These are phyloP conservation scores for Coemansia sp. DNA, from an alignment of 192 early-diverging fungal genomes.

Conservation along the genomic window DNA sequence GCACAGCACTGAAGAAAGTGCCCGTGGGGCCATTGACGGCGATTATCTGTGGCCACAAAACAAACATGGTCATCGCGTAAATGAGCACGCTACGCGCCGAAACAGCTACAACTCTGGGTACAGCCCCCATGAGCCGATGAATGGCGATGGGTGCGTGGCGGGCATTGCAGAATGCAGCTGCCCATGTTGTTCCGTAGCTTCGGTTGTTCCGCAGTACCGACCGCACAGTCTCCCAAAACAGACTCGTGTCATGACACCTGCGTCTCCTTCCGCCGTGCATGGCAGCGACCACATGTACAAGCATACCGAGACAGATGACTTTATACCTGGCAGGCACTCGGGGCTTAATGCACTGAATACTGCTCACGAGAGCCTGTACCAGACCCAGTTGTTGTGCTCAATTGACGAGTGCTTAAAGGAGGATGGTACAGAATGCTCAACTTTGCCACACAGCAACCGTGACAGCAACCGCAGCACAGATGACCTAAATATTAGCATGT, in stretches of 20 bases:
- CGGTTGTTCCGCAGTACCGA: conserved; percentile 7
- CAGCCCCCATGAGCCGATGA: conserved; percentile 6
- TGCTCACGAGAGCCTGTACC: neutral
- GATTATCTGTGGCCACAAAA: conserved; percentile 6
- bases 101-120: conserved; percentile 6
- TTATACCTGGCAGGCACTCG: neutral
- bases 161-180: conserved; percentile 8
- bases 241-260: conserved; percentile 1
- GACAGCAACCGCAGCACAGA: conserved; percentile 7
- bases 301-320: neutral
- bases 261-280: neutral
- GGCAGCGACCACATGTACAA: neutral
- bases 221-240: conserved; percentile 4
- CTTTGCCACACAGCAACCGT: neutral
- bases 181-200: conserved; percentile 5
- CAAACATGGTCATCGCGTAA: neutral
- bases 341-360: neutral
- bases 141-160: conserved; percentile 2
- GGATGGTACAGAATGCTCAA: neutral
- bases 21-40: neutral
- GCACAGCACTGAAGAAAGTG: neutral
- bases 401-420: conserved; percentile 28
- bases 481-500: conserved; percentile 31
- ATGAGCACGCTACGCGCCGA: conserved; percentile 3
- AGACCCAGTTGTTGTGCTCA: conserved; percentile 12